Evolutionary conservation across 2,329 filamentous ascomycete genomes (phyloP).

Genomic region (Aspergillus fumigatus): DNA sequence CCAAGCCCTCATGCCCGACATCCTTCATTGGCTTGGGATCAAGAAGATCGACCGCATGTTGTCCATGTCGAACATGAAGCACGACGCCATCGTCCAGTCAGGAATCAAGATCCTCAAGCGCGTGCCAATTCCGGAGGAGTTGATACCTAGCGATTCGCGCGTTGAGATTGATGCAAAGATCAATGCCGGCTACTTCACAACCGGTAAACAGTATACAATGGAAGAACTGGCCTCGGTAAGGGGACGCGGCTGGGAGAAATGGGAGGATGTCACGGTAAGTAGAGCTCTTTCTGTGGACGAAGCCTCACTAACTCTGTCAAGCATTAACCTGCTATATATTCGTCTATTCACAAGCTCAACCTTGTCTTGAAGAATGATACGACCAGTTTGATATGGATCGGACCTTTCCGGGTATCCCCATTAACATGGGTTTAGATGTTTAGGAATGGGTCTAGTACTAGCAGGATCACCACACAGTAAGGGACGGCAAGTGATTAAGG

Average conservation of each 20-base stretch:
- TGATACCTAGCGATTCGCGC: conserved; percentile 89
- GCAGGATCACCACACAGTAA: not conserved
- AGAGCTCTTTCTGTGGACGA: not conserved
- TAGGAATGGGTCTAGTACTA: not conserved
- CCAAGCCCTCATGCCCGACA: conserved; percentile 96
- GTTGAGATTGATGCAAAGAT: conserved; percentile 99
- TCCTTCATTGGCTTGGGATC: conserved; percentile 96
- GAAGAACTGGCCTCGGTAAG: conserved; percentile 82
- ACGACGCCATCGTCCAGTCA: conserved; percentile 49
- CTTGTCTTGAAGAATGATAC: not conserved
- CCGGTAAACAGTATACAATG: conserved; percentile 80
- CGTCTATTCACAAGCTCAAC: not conserved
- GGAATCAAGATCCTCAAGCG: conserved; percentile 75
- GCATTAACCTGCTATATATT: conserved; percentile 15
- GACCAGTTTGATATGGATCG: not conserved
- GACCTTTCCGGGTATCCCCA: not conserved
- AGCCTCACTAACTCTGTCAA: conserved; percentile 7
- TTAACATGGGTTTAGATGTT: not conserved
- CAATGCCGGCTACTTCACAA: conserved; percentile 82
- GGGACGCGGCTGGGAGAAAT: conserved; percentile 83
- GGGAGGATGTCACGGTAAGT: conserved; percentile 44
- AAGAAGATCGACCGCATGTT: conserved; percentile 98
- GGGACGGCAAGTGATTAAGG: not conserved
- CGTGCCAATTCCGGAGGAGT: conserved; percentile 84
- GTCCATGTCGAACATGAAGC: conserved; percentile 83